These are phyloP conservation scores for Sugiyamaella pinicola DNA, from an alignment of 1,139 yeast genomes.

Conservation along the genomic window DNA sequence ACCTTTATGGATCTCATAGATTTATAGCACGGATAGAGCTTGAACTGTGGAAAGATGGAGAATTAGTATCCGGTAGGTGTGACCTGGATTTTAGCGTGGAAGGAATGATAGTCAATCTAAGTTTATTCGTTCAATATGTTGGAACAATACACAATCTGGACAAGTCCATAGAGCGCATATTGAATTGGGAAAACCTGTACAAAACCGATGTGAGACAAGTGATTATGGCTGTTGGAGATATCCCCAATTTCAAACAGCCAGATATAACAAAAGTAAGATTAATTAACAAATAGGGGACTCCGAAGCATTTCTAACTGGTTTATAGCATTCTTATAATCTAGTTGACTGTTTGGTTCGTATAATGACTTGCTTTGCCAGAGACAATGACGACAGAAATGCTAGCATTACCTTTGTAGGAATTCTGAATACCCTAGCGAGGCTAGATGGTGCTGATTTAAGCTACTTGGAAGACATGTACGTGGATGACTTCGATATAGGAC, in stretches of 20 bases:
- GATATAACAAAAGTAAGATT: constrained; percentile 14
- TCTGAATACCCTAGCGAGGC: constrained; percentile 6
- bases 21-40: constrained; percentile 57
- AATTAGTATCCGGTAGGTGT: constrained; percentile 35
- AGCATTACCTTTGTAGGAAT: constrained; percentile 4
- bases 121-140: constrained; percentile 61
- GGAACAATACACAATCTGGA: constrained; percentile 72
- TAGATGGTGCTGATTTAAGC: not conserved
- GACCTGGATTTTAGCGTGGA: constrained; percentile 27
- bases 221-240: constrained; percentile 11
- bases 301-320: not conserved
- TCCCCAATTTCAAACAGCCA: constrained; percentile 9
- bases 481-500: constrained; percentile 3
- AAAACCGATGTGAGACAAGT: constrained; percentile 33
- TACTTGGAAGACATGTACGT: constrained; percentile 10
- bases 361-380: not conserved
- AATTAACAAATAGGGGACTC: not conserved
- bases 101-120: constrained; percentile 32
- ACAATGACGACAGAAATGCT: not conserved
- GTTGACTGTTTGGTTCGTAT: constrained; percentile 12
- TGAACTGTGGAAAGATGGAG: constrained; percentile 38
- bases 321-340: constrained; percentile 7
- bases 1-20: constrained; percentile 66
- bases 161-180: constrained; percentile 56
- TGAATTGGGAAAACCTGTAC: constrained; percentile 55